Evolutionary conservation across 208 protist genomes (phyloP).

Genomic region (Acanthamoeba polyphaga): DNA sequence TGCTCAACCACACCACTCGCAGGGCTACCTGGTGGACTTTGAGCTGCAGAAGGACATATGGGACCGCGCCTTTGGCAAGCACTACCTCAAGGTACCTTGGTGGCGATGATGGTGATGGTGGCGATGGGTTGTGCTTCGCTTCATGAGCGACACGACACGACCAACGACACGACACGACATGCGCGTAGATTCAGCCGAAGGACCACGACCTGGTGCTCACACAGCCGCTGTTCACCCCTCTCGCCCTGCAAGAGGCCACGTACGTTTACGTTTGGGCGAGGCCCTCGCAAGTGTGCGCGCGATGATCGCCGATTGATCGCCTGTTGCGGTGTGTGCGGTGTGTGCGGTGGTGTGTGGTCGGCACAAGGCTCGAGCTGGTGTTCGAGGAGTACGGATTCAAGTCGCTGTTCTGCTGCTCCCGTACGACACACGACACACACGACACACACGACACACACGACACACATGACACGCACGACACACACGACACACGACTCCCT

Average conservation of each 20-base stretch:
- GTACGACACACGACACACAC: neutral
- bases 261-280: neutral
- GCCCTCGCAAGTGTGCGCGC: neutral
- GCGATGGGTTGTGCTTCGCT: neutral
- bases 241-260: slow-evolving; percentile 71
- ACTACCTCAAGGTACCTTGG: slow-evolving; percentile 8
- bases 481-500: neutral
- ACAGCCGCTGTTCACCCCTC: slow-evolving; percentile 74
- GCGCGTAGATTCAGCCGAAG: slow-evolving; percentile 37
- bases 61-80: slow-evolving; percentile 79
- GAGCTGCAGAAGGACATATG: slow-evolving; percentile 82
- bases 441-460: too few species aligned
- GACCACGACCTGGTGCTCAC: slow-evolving; percentile 81
- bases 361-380: slow-evolving; percentile 69
- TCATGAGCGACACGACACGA: neutral
- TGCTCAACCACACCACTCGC: neutral
- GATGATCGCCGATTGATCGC: neutral
- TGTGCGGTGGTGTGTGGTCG: neutral
- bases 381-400: slow-evolving; percentile 86
- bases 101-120: neutral
- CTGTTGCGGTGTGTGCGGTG: neutral
- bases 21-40: slow-evolving; percentile 82
- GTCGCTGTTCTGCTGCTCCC: slow-evolving; percentile 67
- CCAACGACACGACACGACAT: neutral
- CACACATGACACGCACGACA: neutral